A percentile compares a stretch with the other conserved stretches of the same genome.
Conservation (phyloP, 2,329 filamentous ascomycete species). For the Purpureocillium takamizusanense region DNA sequence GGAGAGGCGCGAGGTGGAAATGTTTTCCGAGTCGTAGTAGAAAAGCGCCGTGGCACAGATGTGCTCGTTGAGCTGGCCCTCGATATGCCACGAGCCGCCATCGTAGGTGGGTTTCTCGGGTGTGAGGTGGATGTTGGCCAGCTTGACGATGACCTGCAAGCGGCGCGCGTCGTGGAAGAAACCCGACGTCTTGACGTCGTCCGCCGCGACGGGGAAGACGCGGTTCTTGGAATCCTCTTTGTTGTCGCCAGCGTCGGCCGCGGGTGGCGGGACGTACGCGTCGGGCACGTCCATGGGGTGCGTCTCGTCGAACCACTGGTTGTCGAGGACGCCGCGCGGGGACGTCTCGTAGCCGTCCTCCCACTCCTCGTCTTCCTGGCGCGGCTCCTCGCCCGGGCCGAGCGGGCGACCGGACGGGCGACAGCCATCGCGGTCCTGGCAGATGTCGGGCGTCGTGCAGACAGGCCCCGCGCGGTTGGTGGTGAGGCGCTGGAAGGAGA, state of each 20-base stretch:
- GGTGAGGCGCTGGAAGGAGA: constrained; percentile 15
- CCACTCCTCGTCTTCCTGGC: constrained; percentile 12
- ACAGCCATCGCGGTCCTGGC: constrained; percentile 8
- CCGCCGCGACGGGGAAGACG: constrained; percentile 1
- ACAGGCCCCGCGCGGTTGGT: constrained; percentile 3
- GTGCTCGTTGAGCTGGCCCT: constrained; percentile 50
- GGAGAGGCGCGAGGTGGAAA: constrained; percentile 39
- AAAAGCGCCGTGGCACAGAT: constrained; percentile 56
- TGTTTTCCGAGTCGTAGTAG: constrained; percentile 53
- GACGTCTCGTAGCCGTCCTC: background rate
- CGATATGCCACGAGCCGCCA: constrained; percentile 46
- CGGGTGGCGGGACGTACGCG: background rate
- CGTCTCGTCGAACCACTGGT: constrained; percentile 17
- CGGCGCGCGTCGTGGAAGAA: constrained; percentile 20
- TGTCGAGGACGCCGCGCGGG: constrained; percentile 8
- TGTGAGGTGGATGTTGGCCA: constrained; percentile 51
- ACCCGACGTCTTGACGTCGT: constrained; percentile 14
- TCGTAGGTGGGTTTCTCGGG: constrained; percentile 46
- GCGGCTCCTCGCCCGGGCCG: constrained; percentile 13
- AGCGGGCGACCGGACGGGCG: constrained; percentile 11
- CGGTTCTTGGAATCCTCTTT: too few relatives aligned
- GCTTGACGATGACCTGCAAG: constrained; percentile 55
- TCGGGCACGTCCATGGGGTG: constrained; percentile 14
- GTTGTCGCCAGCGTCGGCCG: too few relatives aligned
- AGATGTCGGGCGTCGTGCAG: constrained; percentile 13